Base-by-base conservation (phyloP, 148 eudicot genomes). In the Vaccinium vitisidaea region DNA sequence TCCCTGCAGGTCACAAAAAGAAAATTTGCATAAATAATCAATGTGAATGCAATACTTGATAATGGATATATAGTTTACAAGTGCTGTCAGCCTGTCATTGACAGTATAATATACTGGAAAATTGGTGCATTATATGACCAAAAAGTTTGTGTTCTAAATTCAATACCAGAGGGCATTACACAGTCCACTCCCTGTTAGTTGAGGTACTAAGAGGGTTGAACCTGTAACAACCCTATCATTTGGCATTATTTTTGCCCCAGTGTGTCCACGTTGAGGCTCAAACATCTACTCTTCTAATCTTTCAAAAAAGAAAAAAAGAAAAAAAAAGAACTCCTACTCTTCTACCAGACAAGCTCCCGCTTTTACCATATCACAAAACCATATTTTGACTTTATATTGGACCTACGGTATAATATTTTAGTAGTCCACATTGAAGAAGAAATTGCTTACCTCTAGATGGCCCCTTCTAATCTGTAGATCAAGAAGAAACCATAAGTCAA, bases 381-480 rank as follows among this genome's bases (percentile, higher is more conserved):
- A 79, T 55, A 8, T 32, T 30, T 56, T 59, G 48, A 56, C 82
- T 16, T 67, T 32, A 27, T 30, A 79, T 27, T 46, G 1, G 7
- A 32, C 46, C 9, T 32, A 56, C 15, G 23, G 59, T 39, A 43
- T 43, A 80, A 81, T 46, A 73, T 11, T 55, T 32, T 18, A 52
- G 56, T 50, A 53, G 25, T 75, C 73, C 82, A 82, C 12, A 69
- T 55, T 23, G 67, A 48, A 23, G n/a, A 43, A 81, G 70, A 75
- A 69, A 74, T 13, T 81, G 53, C 55, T 87, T 81, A 93, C 95
- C 93, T 93, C 88, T 75, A 90, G 91, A 80, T 91, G 78, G 69
- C 95, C 93, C 88, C 92, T 90, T 86, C 88, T 90, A 23, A 89
- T 86, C 93, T 93, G 93, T 87, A 90, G 50, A 82, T 82, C 18